These are phyloP conservation scores for Thalassiosira profunda DNA, from an alignment of 108 stramenopile species.

Conservation along the genomic window DNA sequence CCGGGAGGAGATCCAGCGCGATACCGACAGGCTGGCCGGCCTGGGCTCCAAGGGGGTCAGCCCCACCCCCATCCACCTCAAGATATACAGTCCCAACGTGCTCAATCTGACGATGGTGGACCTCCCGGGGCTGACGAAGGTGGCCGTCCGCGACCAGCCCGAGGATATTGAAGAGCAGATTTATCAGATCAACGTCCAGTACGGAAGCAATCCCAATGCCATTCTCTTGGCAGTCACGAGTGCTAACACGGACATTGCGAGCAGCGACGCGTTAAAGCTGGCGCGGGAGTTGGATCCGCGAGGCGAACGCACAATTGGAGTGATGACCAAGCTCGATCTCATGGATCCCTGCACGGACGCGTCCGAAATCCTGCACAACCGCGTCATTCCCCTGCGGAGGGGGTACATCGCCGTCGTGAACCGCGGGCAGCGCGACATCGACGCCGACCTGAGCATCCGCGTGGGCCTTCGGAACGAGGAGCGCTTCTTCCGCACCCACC, in stretches of 20 bases:
- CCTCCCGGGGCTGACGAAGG: slow-evolving; percentile 96
- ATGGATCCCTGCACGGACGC: slow-evolving; percentile 99
- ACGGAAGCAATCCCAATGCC: slow-evolving; percentile 95
- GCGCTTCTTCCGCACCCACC: slow-evolving; percentile 93
- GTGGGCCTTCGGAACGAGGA: slow-evolving; percentile 92
- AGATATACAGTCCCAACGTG: slow-evolving; percentile 94
- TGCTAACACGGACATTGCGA: slow-evolving; percentile 98
- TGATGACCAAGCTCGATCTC: slow-evolving; percentile 97
- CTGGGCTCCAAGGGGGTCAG: slow-evolving; percentile 90
- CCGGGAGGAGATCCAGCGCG: slow-evolving; percentile 91
- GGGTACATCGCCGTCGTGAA: slow-evolving; percentile 98
- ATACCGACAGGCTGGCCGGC: slow-evolving; percentile 97
- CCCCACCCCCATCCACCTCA: slow-evolving; percentile 93
- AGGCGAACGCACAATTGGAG: slow-evolving; percentile 97
- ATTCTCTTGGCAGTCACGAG: slow-evolving; percentile 97
- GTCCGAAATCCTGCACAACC: slow-evolving; percentile 88
- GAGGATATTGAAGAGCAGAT: slow-evolving; percentile 95
- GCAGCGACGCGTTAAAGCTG: slow-evolving; percentile 96
- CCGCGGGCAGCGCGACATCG: slow-evolving; percentile 96
- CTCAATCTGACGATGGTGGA: slow-evolving; percentile 98
- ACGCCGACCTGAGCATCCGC: slow-evolving; percentile 85
- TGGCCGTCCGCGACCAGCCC: slow-evolving; percentile 98
- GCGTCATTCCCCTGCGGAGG: slow-evolving; percentile 89
- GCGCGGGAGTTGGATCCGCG: slow-evolving; percentile 93
- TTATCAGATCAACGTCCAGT: slow-evolving; percentile 88